Conservation (phyloP, 202 grass and related monocot species). For the Cymbopogon flexuosus region DNA sequence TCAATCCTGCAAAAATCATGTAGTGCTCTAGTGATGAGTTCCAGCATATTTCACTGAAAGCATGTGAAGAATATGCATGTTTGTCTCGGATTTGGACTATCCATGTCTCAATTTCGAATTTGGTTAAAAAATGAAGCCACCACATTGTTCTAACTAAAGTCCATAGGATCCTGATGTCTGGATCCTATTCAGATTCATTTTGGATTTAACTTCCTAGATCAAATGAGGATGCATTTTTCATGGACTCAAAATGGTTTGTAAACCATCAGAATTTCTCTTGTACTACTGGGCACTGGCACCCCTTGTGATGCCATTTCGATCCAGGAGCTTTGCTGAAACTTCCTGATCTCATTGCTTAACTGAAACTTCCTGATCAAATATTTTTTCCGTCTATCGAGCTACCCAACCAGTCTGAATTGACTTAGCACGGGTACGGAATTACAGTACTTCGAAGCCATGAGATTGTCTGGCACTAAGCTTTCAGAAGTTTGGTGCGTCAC, state of each 20-base stretch:
- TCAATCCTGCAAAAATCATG: conserved; percentile 19
- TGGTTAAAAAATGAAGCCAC: neutral
- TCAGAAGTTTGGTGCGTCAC: neutral
- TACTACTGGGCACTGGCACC: neutral
- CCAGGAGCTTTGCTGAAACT: neutral
- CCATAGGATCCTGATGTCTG: neutral
- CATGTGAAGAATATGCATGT: too few species aligned
- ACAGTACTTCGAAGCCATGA: neutral
- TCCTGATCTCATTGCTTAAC: neutral
- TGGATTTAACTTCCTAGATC: neutral
- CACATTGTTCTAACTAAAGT: neutral
- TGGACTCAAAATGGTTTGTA: neutral
- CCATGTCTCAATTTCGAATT: neutral
- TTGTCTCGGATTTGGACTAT: neutral
- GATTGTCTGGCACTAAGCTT: neutral
- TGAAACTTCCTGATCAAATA: neutral
- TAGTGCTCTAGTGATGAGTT: neutral
- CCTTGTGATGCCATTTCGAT: neutral
- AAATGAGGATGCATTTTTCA: neutral
- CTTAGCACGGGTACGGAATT: neutral
- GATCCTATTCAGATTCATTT: neutral
- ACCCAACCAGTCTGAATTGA: neutral
- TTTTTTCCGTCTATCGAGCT: neutral
- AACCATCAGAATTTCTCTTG: neutral
- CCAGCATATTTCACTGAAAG: neutral